These are phyloP conservation scores for Vaccinium darrowii DNA, from an alignment of 148 eudicot species.

Conservation along the genomic window DNA sequence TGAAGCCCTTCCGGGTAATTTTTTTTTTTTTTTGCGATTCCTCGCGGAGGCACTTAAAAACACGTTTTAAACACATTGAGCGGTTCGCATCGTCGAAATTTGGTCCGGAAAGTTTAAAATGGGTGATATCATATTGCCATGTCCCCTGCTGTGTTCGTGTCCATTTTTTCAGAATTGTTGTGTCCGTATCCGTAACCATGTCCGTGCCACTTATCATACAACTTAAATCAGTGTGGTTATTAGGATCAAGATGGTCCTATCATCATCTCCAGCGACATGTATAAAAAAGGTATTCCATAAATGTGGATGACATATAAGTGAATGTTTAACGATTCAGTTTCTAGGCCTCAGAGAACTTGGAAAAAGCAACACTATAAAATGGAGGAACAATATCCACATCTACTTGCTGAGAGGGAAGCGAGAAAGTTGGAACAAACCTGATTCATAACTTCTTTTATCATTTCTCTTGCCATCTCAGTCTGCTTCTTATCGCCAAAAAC, in stretches of 20 bases:
- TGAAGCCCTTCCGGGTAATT: too few species aligned
- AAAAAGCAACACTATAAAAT: background rate
- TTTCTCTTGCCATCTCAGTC: conserved; percentile 81
- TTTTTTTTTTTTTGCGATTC: too few species aligned
- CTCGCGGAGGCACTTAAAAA: too few species aligned
- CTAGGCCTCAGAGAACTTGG: background rate
- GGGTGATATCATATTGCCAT: too few species aligned
- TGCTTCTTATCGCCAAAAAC: conserved; percentile 85
- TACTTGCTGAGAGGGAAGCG: background rate
- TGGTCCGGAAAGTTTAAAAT: too few species aligned
- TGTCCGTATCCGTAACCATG: too few species aligned
- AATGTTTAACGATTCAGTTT: background rate
- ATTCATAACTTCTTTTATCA: conserved; percentile 91
- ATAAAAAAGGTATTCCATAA: background rate
- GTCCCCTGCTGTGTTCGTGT: too few species aligned
- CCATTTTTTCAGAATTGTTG: too few species aligned
- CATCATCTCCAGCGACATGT: background rate
- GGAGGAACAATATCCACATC: background rate
- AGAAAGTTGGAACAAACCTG: conserved; percentile 59
- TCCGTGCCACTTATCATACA: too few species aligned
- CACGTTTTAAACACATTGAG: too few species aligned
- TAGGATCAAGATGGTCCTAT: background rate
- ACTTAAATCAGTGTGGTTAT: background rate
- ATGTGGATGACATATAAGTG: background rate
- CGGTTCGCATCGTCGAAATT: too few species aligned